Conservation (phyloP, 2,329 filamentous ascomycete genomes). For the Microdochium paspali region DNA sequence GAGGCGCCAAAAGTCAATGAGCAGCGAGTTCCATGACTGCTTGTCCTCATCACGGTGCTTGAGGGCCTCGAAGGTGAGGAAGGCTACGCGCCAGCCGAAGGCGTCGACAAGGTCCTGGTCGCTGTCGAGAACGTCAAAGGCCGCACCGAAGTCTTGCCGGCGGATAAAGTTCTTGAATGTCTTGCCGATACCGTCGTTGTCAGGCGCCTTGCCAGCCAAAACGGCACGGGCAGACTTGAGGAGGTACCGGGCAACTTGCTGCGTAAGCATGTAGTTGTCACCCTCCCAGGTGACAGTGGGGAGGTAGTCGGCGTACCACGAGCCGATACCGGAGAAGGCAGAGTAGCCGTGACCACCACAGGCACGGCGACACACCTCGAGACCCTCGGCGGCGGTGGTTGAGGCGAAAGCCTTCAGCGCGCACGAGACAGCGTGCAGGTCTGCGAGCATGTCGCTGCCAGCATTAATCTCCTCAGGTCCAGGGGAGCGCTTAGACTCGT, state of each 20-base stretch:
- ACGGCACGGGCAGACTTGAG: constrained; percentile 67
- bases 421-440: constrained; percentile 69
- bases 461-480: constrained; percentile 60
- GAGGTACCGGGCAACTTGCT: constrained; percentile 69
- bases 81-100: constrained; percentile 67
- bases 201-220: constrained; percentile 46
- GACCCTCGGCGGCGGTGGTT: constrained; percentile 62
- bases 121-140: constrained; percentile 63
- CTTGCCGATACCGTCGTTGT: constrained; percentile 61
- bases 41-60: constrained; percentile 68
- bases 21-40: constrained; percentile 66
- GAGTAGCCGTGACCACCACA: constrained; percentile 73
- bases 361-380: constrained; percentile 65
- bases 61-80: constrained; percentile 66
- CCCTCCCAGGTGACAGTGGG: constrained; percentile 66
- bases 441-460: constrained; percentile 59
- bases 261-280: constrained; percentile 76
- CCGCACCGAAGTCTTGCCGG: constrained; percentile 60
- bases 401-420: constrained; percentile 66
- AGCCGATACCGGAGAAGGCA: constrained; percentile 65
- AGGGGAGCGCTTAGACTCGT: constrained; percentile 40
- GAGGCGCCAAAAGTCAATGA: constrained; percentile 71
- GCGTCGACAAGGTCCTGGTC: constrained; percentile 64
- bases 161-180: constrained; percentile 40
- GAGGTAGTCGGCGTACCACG: constrained; percentile 67